phyloP scores from a whole-genome alignment of 768 basidiomycete genomes.

The Melanogaster broomeanus region DNA sequence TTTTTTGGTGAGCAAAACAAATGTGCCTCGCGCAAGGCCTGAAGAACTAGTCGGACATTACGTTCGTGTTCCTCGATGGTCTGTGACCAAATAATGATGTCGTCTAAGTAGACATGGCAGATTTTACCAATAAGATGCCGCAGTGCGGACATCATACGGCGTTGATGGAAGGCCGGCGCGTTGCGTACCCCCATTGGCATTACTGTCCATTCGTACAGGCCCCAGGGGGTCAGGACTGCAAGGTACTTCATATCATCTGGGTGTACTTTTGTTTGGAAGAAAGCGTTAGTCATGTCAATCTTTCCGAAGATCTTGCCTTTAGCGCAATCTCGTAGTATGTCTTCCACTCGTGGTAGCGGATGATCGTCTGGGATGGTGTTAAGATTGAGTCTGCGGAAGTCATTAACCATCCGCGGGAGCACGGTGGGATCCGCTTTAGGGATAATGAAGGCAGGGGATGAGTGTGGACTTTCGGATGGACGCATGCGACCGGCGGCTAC shows the following conservation, averaged over 20 bases:
- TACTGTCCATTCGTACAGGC: conserved; percentile 38
- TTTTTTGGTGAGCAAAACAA: conserved; percentile 2
- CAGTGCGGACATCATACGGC: conserved; percentile 10
- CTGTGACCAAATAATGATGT: conserved; percentile 33
- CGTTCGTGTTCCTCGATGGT: conserved; percentile 19
- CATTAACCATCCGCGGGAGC: conserved; percentile 28
- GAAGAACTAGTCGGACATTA: conserved; percentile 32
- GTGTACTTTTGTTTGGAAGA: conserved; percentile 39
- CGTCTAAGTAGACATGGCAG: conserved; percentile 13
- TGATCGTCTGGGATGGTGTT: conserved; percentile 21
- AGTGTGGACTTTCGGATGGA: conserved; percentile 27
- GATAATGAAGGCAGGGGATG: conserved; percentile 41
- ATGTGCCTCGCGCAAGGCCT: conserved; percentile 23
- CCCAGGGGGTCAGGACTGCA: conserved; percentile 39
- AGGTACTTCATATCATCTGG: conserved; percentile 32
- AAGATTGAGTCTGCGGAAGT: conserved; percentile 25
- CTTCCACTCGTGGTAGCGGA: conserved; percentile 16
- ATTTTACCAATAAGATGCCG: conserved; percentile 13
- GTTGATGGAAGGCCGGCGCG: conserved; percentile 22
- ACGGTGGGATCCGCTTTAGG: conserved; percentile 30
- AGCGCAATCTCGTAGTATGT: conserved; percentile 24
- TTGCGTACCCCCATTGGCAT: conserved; percentile 14
- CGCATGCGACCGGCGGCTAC: conserved; percentile 32
- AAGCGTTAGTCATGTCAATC: conserved; percentile 44
- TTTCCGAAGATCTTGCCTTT: conserved; percentile 37